phyloP scores from a whole-genome alignment of 148 eudicot genomes.

The Camellia granthamiana region DNA sequence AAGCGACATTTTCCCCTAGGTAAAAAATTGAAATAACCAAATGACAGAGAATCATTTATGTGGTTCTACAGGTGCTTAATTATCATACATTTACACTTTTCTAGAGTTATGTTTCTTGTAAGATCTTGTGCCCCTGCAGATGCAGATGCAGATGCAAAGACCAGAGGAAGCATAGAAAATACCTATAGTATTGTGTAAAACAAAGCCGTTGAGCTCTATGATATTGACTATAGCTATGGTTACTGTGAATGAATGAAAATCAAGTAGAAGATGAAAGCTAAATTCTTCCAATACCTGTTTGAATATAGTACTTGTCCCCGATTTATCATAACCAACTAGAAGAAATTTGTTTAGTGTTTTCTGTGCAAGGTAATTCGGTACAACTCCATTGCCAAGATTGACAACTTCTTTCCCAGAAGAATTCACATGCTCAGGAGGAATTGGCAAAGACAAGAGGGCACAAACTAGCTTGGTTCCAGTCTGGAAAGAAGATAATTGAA shows the following conservation, averaged over 20 bases:
- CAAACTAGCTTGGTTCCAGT: conserved; percentile 49
- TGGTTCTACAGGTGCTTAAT: not conserved
- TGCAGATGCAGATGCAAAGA: not conserved
- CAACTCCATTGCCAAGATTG: conserved; percentile 20
- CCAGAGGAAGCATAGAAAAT: not conserved
- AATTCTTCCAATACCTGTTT: conserved; percentile 59
- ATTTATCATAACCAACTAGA: conserved; percentile 65
- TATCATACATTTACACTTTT: not conserved
- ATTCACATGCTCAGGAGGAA: conserved; percentile 37
- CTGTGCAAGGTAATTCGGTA: conserved; percentile 23
- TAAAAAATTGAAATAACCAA: not conserved
- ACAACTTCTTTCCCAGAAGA: conserved; percentile 26
- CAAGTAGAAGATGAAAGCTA: not conserved
- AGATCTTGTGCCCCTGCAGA: not conserved
- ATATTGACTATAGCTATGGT: not conserved
- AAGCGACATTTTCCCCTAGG: not conserved
- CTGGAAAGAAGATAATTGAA: conserved; percentile 38
- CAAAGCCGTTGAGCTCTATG: not conserved
- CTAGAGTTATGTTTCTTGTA: not conserved
- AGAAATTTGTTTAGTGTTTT: conserved; percentile 46
- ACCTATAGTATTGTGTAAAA: not conserved
- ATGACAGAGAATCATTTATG: not conserved
- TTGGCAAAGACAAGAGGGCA: conserved; percentile 63
- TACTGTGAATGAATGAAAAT: not conserved
- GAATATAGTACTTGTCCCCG: conserved; percentile 80